Evolutionary conservation across 2,329 filamentous ascomycete genomes (phyloP), one percentile per base, ranked within the genome.

Genomic region (Biscogniauxia sp.): DNA sequence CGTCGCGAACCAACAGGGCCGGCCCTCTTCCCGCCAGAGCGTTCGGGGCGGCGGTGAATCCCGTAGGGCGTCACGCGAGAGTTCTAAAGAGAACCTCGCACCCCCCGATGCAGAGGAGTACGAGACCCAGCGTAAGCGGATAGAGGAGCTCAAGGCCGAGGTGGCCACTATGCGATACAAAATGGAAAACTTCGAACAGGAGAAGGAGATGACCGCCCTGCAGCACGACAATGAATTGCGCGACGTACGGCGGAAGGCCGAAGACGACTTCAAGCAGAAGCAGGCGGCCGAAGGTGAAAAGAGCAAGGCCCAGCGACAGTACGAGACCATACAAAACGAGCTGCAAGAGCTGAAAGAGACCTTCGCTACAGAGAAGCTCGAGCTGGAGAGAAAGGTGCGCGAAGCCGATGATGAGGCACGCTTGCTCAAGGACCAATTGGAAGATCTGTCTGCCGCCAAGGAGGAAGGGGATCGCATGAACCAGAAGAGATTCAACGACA

Each of bases 121-220:
- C 70, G 84, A 87, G 70, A 80, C 78, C 53, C 84, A 84, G 70
- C 79, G 81, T 54, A 81, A 78, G 58, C 79, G 79, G 41, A 84
- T 83, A 61, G 93, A 98, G 70, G 89, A 93, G 65, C 82, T 98
- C 25, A 93, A 94, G 71, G 92, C 94, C 1, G 92, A 97, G 75
- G 81, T 98, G 51, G 95, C 93, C 63, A 91, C 92, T 0, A 80
- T 97, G 55, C 89, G 88, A 63, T 99, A 97, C 77, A 92, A 94
- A 61, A 83, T 97, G 66, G 91, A 93, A 70, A 94, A 91, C 19
- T 80, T 91, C 57, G 93, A 94, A 69, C 92, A 97, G 68, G 94
- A 98, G 71, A 89, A 91, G 68, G 92, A 96, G 60, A 84, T 97
- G 69, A 81, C 88, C 54, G 83, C 87, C 9, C 81, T 97, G 17